Percentiles rank a stretch among this genome's conserved stretches.
phyloP scores from a whole-genome alignment of 495 filamentous ascomycete species.

The Amorphotheca resinae region DNA sequence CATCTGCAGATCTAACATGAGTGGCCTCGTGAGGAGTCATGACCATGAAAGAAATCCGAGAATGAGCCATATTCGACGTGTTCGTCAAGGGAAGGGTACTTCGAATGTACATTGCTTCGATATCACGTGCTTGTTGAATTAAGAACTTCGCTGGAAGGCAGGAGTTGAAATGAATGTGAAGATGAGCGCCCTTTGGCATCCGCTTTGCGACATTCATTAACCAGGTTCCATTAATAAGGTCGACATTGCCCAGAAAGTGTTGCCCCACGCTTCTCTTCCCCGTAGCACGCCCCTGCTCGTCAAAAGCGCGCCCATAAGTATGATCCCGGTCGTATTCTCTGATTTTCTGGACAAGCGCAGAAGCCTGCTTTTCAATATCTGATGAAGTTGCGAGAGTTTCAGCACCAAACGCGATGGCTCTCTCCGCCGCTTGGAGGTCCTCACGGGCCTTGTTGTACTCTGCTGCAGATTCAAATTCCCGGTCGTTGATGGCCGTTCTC shows the following conservation, averaged over 20 bases:
- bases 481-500: conserved; percentile 2
- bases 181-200: conserved; percentile 42
- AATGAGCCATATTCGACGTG: conserved; percentile 24
- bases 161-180: conserved; percentile 47
- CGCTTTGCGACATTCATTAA: conserved; percentile 28
- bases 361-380: conserved; percentile 13
- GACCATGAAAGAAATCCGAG: conserved; percentile 39
- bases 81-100: conserved; percentile 27
- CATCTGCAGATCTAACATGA: conserved; percentile 7
- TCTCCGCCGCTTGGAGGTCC: conserved; percentile 12
- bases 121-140: conserved; percentile 35
- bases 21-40: conserved; percentile 19
- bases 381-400: conserved; percentile 6
- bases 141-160: conserved; percentile 36
- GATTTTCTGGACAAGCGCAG: conserved; percentile 14
- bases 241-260: conserved; percentile 36
- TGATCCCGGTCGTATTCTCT: conserved; percentile 12
- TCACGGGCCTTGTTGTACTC: conserved; percentile 11
- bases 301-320: conserved; percentile 9
- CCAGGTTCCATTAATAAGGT: conserved; percentile 32
- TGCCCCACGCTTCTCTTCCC: conserved; percentile 22
- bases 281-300: conserved; percentile 2
- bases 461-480: conserved; percentile 7
- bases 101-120: conserved; percentile 39
- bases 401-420: conserved; percentile 14